Conservation (phyloP, 2,329 filamentous ascomycete species). For the Dissoconium aciculare region DNA sequence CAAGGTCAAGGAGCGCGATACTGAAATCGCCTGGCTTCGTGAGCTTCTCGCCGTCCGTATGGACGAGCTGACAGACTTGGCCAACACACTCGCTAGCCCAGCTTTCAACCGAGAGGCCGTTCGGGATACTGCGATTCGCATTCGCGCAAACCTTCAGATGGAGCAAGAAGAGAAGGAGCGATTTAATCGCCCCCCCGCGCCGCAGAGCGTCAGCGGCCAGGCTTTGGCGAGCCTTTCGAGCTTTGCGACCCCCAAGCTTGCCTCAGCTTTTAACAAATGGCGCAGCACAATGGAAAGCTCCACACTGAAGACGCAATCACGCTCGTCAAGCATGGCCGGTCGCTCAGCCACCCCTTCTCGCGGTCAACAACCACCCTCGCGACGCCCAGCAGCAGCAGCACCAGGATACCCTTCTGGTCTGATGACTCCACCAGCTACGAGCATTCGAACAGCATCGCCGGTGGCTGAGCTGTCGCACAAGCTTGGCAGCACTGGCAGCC, state of each 20-base stretch:
- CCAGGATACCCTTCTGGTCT: slow-evolving; percentile 60
- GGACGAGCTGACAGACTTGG: slow-evolving; percentile 84
- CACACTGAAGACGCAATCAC: slow-evolving; percentile 14
- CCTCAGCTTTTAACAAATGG: slow-evolving; percentile 98
- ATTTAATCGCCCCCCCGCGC: slow-evolving; percentile 32
- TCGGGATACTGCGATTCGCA: slow-evolving; percentile 78
- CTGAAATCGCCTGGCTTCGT: slow-evolving; percentile 87
- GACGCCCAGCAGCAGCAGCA: slow-evolving; percentile 30
- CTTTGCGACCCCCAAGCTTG: slow-evolving; percentile 71
- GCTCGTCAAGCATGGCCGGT: slow-evolving; percentile 31
- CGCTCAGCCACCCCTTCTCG: slow-evolving; percentile 34
- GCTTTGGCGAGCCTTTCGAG: slow-evolving; percentile 60
- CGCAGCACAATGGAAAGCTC: slow-evolving; percentile 46
- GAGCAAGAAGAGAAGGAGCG: slow-evolving; percentile 90
- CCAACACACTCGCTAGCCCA: slow-evolving; percentile 59
- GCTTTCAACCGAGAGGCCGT: slow-evolving; percentile 61
- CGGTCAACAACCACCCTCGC: slow-evolving; percentile 8
- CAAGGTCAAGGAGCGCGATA: slow-evolving; percentile 81
- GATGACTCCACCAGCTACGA: slow-evolving; percentile 75
- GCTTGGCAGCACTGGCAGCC: no score
- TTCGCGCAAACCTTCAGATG: slow-evolving; percentile 93
- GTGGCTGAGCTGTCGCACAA: no score
- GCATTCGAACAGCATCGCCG: slow-evolving; percentile 49
- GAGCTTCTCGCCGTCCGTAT: slow-evolving; percentile 83
- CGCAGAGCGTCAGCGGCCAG: slow-evolving; percentile 31